Evolutionary conservation across 2,329 filamentous ascomycete genomes (phyloP).

Genomic region (Xylariomycetidae sp.): DNA sequence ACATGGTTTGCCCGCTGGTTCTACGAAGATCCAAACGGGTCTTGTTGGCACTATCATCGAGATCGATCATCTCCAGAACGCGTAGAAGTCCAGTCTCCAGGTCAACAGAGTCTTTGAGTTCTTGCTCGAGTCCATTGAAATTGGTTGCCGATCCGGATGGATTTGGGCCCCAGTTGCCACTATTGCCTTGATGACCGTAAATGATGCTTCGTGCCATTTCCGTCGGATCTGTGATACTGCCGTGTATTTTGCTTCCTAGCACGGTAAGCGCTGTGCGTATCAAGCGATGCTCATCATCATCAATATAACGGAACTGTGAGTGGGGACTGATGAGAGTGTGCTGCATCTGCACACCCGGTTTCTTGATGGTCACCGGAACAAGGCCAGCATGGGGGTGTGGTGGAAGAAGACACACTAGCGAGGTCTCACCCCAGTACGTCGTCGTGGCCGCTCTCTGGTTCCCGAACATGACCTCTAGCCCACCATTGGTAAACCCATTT

Average conservation of each 20-base stretch:
- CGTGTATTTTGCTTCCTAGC: constrained; percentile 60
- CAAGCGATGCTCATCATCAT: constrained; percentile 64
- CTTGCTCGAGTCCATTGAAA: constrained; percentile 27
- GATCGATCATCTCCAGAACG: constrained; percentile 73
- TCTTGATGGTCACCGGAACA: constrained; percentile 68
- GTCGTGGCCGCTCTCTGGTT: constrained; percentile 61
- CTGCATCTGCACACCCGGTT: no score
- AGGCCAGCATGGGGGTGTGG: constrained; percentile 62
- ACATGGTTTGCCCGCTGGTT: constrained; percentile 71
- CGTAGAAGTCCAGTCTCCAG: constrained; percentile 67
- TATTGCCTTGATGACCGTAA: constrained; percentile 38
- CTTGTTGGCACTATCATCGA: constrained; percentile 66
- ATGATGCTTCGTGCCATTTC: constrained; percentile 60
- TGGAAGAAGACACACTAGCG: constrained; percentile 74
- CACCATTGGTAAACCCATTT: constrained; percentile 68
- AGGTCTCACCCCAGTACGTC: constrained; percentile 74
- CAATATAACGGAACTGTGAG: constrained; percentile 66
- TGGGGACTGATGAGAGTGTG: constrained; percentile 31
- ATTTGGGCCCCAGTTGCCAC: constrained; percentile 31
- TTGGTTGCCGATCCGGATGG: constrained; percentile 39
- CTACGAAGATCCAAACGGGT: constrained; percentile 62
- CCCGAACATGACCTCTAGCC: constrained; percentile 82
- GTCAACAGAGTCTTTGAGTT: constrained; percentile 43
- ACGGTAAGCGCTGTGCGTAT: constrained; percentile 64
- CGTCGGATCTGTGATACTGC: constrained; percentile 55